Evolutionary conservation across 176 grass and related monocot genomes (phyloP), one percentile per base, ranked within the genome.

Genomic region (Musa schizocarpa): DNA sequence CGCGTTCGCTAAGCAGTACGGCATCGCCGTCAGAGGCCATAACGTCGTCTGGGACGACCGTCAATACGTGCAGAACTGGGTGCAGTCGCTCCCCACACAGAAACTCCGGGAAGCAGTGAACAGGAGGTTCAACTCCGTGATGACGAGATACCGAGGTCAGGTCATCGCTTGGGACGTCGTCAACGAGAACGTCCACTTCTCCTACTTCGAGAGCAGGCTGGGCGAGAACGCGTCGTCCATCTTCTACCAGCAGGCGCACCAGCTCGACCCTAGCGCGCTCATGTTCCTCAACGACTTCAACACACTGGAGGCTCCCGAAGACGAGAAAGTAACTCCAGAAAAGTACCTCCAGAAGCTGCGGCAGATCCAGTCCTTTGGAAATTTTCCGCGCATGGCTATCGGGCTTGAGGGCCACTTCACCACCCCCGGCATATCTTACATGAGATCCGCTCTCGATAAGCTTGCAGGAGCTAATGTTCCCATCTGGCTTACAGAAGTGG

Each of bases 401-500:
- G 90, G 95, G 1, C 89, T 99, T 11, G 88, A 99, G 69, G 78
- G 85, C 0, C 90, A 98, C 86, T 98, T 98, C 79, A 19, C 7
- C 10, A 16, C 3, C 2, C 95, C 88, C 8, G 85, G 91, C 76
- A 87, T 98, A 48, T 79, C 95, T n/a, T 91, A 93, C 79, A 84
- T 91, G 78, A 89, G 88, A 23, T 79, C 95, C 0, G 80, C 90
- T 56, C 76, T 94, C 0, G 88, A 98, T 81, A 87, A 77, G 6
- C 76, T 98, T 52, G 68, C 86, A 13, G 26, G 20, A 69, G 80
- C 85, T 62, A 79, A 76, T 13, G 48, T 85, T n/a, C 86, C 90
- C 70, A 80, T 98, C 84, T 98, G 95, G 95, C 90, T 98, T 19
- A 98, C 90, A 8, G 95, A 98, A 83, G 78, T 94, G 70, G 95